Percentiles rank a stretch among this genome's conserved stretches.
phyloP scores from a whole-genome alignment of 805 yeast genomes.

The Saturnispora mendoncae region DNA sequence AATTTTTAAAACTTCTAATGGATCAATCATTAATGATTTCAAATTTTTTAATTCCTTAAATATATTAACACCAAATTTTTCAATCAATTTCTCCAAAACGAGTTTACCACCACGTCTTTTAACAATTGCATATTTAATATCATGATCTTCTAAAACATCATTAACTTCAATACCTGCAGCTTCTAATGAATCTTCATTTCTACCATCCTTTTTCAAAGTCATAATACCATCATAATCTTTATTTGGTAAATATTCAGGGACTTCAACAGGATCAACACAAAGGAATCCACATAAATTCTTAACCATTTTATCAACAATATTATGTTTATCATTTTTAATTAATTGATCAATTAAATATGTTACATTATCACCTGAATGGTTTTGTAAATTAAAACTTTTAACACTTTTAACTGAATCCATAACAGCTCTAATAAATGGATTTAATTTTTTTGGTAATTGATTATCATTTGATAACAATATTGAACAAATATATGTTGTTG shows the following conservation, averaged over 20 bases:
- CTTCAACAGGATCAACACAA: conserved; percentile 93
- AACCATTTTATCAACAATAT: conserved; percentile 79
- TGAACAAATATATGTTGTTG: conserved; percentile 45
- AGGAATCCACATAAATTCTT: conserved; percentile 86
- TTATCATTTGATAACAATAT: conserved; percentile 29
- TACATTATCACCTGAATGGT: conserved; percentile 60
- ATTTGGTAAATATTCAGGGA: conserved; percentile 80
- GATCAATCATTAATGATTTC: conserved; percentile 53
- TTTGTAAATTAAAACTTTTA: conserved; percentile 55
- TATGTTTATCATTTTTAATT: conserved; percentile 45
- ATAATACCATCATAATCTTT: conserved; percentile 48
- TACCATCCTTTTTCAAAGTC: conserved; percentile 74
- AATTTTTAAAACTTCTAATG: conserved; percentile 34
- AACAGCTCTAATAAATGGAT: conserved; percentile 77
- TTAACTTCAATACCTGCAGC: conserved; percentile 34
- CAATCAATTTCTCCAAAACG: conserved; percentile 54
- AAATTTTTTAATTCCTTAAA: conserved; percentile 62
- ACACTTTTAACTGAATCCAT: conserved; percentile 91
- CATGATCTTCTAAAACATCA: conserved; percentile 33
- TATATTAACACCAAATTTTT: conserved; percentile 42
- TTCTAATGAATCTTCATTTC: conserved; percentile 52
- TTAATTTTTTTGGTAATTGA: conserved; percentile 77
- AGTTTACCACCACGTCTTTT: conserved; percentile 79
- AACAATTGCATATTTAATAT: conserved; percentile 63
- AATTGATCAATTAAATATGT: conserved; percentile 56